phyloP scores from a whole-genome alignment of 306 rosid species.

The Lathyrus oleraceus region DNA sequence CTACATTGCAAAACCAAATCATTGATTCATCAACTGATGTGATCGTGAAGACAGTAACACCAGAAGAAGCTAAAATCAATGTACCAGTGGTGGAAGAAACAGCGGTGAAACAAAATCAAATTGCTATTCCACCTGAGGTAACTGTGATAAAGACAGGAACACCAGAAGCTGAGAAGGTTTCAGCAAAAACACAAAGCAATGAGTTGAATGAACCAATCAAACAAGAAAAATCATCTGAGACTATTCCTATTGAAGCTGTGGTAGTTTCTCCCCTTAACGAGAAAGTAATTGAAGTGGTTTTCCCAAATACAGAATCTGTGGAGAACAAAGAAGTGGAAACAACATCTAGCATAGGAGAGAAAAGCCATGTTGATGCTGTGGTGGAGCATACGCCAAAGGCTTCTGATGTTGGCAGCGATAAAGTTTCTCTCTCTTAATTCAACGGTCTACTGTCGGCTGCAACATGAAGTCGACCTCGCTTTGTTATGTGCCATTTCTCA shows the following conservation, averaged over 20 bases:
- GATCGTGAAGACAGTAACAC: neutral
- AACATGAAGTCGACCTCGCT: neutral
- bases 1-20: neutral
- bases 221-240: neutral
- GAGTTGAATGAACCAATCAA: constrained; percentile 4
- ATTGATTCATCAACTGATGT: neutral
- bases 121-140: neutral
- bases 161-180: neutral
- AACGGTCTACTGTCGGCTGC: neutral
- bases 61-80: constrained; percentile 17
- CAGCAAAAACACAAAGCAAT: neutral
- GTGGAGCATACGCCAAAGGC: constrained; percentile 7
- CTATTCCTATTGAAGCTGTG: neutral
- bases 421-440: neutral
- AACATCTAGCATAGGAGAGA: neutral
- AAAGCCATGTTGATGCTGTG: neutral
- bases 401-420: constrained; percentile 13
- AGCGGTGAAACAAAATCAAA: neutral
- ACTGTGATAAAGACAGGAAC: neutral
- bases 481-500: constrained; percentile 29
- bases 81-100: constrained; percentile 4
- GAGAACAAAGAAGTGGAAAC: constrained; percentile 36
- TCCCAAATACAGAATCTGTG: neutral
- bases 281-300: constrained; percentile 31
- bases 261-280: constrained; percentile 24